These are phyloP conservation scores for Myrica gale DNA, from an alignment of 306 rosid genomes.

Conservation along the genomic window DNA sequence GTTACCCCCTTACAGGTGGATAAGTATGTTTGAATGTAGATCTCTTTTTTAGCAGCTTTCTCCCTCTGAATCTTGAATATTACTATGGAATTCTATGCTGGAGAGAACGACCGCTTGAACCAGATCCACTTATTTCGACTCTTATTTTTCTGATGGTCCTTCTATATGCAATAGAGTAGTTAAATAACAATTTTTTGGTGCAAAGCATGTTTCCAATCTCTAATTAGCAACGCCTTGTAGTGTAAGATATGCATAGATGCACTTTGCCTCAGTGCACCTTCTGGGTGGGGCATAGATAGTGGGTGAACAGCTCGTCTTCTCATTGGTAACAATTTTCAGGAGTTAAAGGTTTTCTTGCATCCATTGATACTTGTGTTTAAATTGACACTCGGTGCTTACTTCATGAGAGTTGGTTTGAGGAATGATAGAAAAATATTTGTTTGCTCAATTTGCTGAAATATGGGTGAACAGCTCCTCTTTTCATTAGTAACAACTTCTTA, in stretches of 20 bases:
- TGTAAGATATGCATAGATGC: background rate
- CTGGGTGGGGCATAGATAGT: background rate
- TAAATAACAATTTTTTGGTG: background rate
- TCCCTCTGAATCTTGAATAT: no score
- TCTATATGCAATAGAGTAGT: background rate
- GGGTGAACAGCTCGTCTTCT: background rate
- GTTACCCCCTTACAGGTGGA: no score
- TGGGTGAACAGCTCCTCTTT: background rate
- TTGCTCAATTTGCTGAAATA: no score
- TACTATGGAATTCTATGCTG: no score
- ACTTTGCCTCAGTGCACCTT: no score
- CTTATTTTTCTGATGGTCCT: background rate
- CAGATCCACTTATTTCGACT: no score
- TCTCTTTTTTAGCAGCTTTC: no score
- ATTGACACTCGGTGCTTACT: background rate
- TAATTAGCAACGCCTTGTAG: background rate
- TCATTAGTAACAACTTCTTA: no score
- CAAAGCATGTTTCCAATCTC: background rate
- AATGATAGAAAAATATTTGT: background rate
- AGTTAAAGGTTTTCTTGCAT: background rate
- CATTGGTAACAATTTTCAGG: background rate
- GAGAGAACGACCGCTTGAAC: no score
- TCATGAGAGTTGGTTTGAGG: background rate
- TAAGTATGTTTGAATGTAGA: no score
- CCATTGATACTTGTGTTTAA: background rate